Conservation (phyloP, 2,329 filamentous ascomycete species). For the Colletotrichum sp. region DNA sequence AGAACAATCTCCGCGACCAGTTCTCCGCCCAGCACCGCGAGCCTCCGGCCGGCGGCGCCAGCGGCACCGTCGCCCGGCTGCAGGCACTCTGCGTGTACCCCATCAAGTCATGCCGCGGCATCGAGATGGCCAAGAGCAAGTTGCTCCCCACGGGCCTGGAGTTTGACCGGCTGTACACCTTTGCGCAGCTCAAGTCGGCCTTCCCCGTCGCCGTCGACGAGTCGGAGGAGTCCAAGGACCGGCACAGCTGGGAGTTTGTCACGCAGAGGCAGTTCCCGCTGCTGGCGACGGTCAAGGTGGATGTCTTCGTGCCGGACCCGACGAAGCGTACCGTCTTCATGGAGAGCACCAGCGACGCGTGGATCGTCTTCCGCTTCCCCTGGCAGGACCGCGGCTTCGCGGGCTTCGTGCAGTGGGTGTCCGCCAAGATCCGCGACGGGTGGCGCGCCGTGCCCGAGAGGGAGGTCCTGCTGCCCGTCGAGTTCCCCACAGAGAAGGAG, state of each 20-base stretch:
- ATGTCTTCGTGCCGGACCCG: conserved; percentile 73
- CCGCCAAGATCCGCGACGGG: conserved; percentile 57
- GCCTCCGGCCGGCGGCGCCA: conserved; percentile 6
- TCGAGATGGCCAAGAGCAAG: conserved; percentile 71
- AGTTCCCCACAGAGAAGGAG: conserved; percentile 61
- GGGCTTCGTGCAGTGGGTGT: conserved; percentile 48
- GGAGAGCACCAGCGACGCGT: conserved; percentile 52
- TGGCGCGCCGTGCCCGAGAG: conserved; percentile 59
- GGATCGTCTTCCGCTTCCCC: conserved; percentile 72
- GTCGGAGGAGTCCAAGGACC: conserved; percentile 40
- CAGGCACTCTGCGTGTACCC: conserved; percentile 82
- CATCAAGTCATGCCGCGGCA: conserved; percentile 79
- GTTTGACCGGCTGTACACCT: conserved; percentile 83
- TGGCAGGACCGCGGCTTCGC: conserved; percentile 56
- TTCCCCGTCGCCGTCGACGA: conserved; percentile 46
- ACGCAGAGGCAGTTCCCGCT: conserved; percentile 73
- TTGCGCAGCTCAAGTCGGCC: conserved; percentile 69
- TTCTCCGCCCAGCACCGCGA: conserved; percentile 8
- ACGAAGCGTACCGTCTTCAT: conserved; percentile 54
- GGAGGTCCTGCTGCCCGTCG: conserved; percentile 71
- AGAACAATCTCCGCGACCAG: conserved; percentile 41
- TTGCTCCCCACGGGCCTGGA: conserved; percentile 74
- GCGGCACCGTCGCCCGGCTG: conserved; percentile 29
- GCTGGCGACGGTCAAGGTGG: conserved; percentile 72
- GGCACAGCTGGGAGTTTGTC: conserved; percentile 71